Conservation (phyloP, 2,329 filamentous ascomycete genomes). For the Cladosporium sp. region DNA sequence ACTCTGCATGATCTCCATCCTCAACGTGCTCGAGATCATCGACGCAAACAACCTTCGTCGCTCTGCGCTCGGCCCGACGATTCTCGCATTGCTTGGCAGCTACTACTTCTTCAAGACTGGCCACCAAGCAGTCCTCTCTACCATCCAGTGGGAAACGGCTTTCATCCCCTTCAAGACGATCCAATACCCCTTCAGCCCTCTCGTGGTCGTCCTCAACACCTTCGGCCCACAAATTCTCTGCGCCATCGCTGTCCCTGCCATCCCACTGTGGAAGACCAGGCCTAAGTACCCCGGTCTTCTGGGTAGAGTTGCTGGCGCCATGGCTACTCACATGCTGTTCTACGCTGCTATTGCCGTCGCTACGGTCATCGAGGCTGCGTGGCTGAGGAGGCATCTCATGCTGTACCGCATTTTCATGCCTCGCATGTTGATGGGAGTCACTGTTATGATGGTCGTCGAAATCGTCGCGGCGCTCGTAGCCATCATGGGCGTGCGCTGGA, state of each 20-base stretch:
- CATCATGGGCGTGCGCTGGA: slow-evolving; percentile 70
- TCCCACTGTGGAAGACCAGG: slow-evolving; percentile 84
- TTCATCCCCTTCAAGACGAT: slow-evolving; percentile 84
- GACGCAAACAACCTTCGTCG: slow-evolving; percentile 59
- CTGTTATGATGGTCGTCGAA: slow-evolving; percentile 71
- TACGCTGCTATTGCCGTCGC: slow-evolving; percentile 79
- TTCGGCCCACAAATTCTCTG: slow-evolving; percentile 86
- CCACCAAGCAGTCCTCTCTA: slow-evolving; percentile 81
- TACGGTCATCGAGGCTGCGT: slow-evolving; percentile 85
- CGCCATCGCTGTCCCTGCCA: slow-evolving; percentile 70
- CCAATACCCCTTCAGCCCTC: slow-evolving; percentile 82
- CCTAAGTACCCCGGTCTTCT: slow-evolving; percentile 63
- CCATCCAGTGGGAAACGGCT: slow-evolving; percentile 92
- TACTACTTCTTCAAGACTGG: slow-evolving; percentile 98
- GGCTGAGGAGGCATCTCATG: slow-evolving; percentile 89
- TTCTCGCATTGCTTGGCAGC: slow-evolving; percentile 82
- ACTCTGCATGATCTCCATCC: slow-evolving; percentile 80
- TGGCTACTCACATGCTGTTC: slow-evolving; percentile 73
- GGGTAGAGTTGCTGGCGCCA: slow-evolving; percentile 64
- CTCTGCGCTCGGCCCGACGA: slow-evolving; percentile 73
- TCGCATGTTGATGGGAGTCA: slow-evolving; percentile 77
- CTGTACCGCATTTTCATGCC: slow-evolving; percentile 91
- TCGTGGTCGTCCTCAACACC: slow-evolving; percentile 78
- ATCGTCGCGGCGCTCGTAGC: slow-evolving; percentile 66
- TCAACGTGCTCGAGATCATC: slow-evolving; percentile 66